Percentiles rank a stretch among this genome's conserved stretches.
Conservation (phyloP, 163 green algal species). For the Scenedesmus sp. region DNA sequence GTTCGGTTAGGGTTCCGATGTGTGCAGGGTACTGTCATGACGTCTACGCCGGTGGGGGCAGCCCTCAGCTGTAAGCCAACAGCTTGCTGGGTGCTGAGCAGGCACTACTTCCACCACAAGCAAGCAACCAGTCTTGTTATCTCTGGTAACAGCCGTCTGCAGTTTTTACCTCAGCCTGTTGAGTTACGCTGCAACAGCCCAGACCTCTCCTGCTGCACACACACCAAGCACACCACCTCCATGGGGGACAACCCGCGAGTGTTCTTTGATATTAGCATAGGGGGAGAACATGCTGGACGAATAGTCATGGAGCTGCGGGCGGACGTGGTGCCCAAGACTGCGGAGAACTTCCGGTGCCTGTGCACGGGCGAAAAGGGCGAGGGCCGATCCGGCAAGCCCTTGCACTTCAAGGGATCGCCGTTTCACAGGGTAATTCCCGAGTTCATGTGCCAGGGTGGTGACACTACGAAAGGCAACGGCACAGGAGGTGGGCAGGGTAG, state of each 20-base stretch:
- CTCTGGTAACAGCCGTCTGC: too few species aligned
- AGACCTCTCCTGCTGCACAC: background rate
- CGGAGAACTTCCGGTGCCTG: slow-evolving; percentile 85
- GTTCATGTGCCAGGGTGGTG: slow-evolving; percentile 88
- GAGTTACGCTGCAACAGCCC: background rate
- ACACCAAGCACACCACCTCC: background rate
- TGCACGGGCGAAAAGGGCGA: slow-evolving; percentile 85
- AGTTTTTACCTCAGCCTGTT: background rate
- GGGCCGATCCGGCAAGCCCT: slow-evolving; percentile 69
- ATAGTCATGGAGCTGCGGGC: slow-evolving; percentile 87
- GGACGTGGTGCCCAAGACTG: slow-evolving; percentile 75
- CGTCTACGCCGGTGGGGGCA: background rate
- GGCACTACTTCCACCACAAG: too few species aligned
- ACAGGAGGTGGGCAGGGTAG: slow-evolving; percentile 78
- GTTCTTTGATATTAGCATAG: slow-evolving; percentile 90
- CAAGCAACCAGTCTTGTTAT: too few species aligned
- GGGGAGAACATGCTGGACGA: slow-evolving; percentile 74
- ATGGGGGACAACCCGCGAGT: slow-evolving; percentile 78
- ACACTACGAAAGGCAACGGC: slow-evolving; percentile 91
- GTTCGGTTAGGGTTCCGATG: background rate
- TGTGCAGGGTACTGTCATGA: background rate
- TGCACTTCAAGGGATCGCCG: slow-evolving; percentile 89
- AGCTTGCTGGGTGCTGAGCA: background rate
- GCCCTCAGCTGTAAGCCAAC: background rate
- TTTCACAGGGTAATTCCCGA: slow-evolving; percentile 95